Evolutionary conservation across 176 grass and related monocot species (phyloP).

Genomic region (Tuctoria greenei): DNA sequence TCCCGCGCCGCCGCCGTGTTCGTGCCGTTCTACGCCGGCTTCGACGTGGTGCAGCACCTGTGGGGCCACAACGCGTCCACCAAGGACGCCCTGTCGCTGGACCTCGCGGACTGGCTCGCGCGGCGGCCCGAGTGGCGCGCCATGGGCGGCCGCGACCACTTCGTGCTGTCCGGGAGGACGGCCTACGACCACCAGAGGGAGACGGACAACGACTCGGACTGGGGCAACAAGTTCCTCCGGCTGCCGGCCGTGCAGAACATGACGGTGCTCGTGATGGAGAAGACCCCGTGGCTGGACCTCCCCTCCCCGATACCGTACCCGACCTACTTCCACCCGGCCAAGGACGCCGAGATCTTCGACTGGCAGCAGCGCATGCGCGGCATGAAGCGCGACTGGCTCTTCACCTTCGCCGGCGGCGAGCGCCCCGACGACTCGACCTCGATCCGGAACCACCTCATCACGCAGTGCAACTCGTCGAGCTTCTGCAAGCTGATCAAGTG

Average conservation of each 20-base stretch:
- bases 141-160: constrained; percentile 66
- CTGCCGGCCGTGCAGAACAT: constrained; percentile 71
- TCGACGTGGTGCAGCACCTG: constrained; percentile 63
- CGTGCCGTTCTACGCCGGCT: constrained; percentile 78
- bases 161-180: constrained; percentile 59
- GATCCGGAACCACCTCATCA: constrained; percentile 67
- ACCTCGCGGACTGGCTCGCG: constrained; percentile 55
- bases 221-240: constrained; percentile 75
- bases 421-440: constrained; percentile 52
- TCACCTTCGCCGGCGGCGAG: constrained; percentile 67
- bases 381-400: constrained; percentile 45
- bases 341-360: constrained; percentile 47
- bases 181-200: constrained; percentile 56
- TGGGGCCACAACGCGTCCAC: constrained; percentile 56
- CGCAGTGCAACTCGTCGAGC: constrained; percentile 51
- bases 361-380: constrained; percentile 65
- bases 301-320: constrained; percentile 74
- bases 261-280: constrained; percentile 78
- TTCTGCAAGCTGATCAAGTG: constrained; percentile 63
- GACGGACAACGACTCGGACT: constrained; percentile 50
- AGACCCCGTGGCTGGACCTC: constrained; percentile 46
- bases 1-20: constrained; percentile 61
- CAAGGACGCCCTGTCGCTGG: constrained; percentile 49
- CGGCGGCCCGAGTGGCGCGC: constrained; percentile 53
- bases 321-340: constrained; percentile 76